Evolutionary conservation across 208 protist species (phyloP).

Genomic region (Leishmania gerbilli): DNA sequence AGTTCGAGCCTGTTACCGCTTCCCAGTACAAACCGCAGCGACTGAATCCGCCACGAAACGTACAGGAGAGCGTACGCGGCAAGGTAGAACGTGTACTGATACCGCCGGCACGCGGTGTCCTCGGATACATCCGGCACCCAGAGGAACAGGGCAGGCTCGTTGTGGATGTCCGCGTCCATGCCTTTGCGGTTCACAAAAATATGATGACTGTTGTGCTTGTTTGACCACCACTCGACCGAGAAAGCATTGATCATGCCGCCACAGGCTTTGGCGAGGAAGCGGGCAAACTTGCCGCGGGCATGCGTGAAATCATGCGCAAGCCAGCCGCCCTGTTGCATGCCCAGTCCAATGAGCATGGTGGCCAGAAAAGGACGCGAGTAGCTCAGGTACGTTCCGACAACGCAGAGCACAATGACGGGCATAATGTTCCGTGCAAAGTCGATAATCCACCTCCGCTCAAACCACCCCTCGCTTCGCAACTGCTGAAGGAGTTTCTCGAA

Average conservation of each 20-base stretch:
- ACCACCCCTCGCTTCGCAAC: constrained; percentile 65
- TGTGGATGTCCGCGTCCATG: constrained; percentile 81
- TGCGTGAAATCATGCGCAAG: constrained; percentile 74
- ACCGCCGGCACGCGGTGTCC: constrained; percentile 56
- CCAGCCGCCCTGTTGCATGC: constrained; percentile 87
- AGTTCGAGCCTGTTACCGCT: constrained; percentile 67
- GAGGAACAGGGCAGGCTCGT: constrained; percentile 73
- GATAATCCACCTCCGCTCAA: constrained; percentile 66
- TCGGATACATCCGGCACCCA: constrained; percentile 60
- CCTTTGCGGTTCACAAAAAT: constrained; percentile 74
- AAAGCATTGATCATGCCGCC: constrained; percentile 69
- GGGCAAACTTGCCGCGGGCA: constrained; percentile 49
- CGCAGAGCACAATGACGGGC: constrained; percentile 57
- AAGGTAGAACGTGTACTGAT: constrained; percentile 76
- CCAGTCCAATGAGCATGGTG: constrained; percentile 63
- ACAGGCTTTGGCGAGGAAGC: constrained; percentile 47
- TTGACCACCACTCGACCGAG: constrained; percentile 71
- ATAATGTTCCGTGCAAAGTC: constrained; percentile 73
- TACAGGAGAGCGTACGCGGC: constrained; percentile 74
- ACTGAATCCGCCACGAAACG: constrained; percentile 83
- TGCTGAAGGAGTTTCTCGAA: constrained; percentile 67
- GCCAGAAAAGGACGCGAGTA: constrained; percentile 58
- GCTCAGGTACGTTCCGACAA: constrained; percentile 57
- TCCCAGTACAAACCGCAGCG: constrained; percentile 57
- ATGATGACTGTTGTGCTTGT: constrained; percentile 89